These are phyloP conservation scores for Entomortierella chlamydospora DNA, from an alignment of 192 early-diverging fungal species.

Conservation along the genomic window DNA sequence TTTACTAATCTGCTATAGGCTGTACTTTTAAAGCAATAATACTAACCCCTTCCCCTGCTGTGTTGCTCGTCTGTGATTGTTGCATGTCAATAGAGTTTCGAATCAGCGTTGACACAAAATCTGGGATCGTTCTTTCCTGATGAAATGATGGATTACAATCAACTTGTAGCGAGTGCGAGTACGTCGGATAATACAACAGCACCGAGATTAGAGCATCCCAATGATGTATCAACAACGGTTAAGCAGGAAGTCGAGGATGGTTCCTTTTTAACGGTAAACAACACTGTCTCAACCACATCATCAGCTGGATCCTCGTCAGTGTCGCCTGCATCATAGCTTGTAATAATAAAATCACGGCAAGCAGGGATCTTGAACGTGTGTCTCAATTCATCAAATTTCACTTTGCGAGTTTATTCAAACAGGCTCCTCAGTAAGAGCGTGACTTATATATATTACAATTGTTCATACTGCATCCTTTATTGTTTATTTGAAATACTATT, in stretches of 20 bases:
- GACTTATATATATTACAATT: too few relatives aligned
- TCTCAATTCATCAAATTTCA: too few relatives aligned
- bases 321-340: background rate
- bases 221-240: background rate
- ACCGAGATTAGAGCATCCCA: background rate
- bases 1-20: too few relatives aligned
- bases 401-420: too few relatives aligned
- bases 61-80: too few relatives aligned
- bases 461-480: too few relatives aligned
- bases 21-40: too few relatives aligned
- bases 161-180: background rate
- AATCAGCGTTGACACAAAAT: slow-evolving; percentile 35
- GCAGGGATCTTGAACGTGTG: background rate
- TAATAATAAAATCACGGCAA: background rate
- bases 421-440: too few relatives aligned
- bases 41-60: too few relatives aligned
- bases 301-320: background rate
- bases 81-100: slow-evolving; percentile 30
- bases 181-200: background rate
- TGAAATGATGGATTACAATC: slow-evolving; percentile 37
- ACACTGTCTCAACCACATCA: background rate
- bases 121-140: slow-evolving; percentile 36
- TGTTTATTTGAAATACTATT: background rate
- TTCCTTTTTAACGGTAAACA: background rate
- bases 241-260: background rate